These are phyloP conservation scores for Lactarius hatsudake DNA, from an alignment of 768 basidiomycete genomes.

Conservation along the genomic window DNA sequence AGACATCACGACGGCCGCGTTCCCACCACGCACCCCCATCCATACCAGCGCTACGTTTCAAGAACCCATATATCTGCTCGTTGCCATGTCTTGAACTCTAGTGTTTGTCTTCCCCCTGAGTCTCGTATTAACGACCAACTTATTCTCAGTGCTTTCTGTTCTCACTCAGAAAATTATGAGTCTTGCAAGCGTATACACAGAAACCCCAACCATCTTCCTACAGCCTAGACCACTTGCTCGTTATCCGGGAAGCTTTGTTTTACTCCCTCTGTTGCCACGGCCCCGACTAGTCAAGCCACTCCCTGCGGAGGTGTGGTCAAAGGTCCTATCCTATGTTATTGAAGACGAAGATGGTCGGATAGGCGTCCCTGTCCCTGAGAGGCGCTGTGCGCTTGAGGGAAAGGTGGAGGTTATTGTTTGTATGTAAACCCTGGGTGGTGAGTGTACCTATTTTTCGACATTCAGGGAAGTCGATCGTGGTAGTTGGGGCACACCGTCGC, in stretches of 20 bases:
- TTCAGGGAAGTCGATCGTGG: neutral
- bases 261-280: conserved; percentile 66
- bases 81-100: neutral
- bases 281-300: conserved; percentile 51
- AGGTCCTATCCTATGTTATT: conserved; percentile 48
- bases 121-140: neutral
- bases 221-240: conserved; percentile 66
- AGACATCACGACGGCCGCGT: neutral
- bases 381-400: conserved; percentile 15
- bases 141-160: neutral
- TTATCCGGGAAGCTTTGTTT: conserved; percentile 54
- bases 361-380: conserved; percentile 14
- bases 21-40: neutral
- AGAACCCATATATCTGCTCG: neutral
- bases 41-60: neutral
- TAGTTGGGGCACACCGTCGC: neutral
- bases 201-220: conserved; percentile 43
- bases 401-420: conserved; percentile 30
- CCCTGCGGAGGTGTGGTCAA: conserved; percentile 70
- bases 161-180: conserved; percentile 8
- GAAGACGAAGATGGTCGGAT: conserved; percentile 19
- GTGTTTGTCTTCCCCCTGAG: neutral
- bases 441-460: conserved; percentile 8
- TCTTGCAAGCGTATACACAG: conserved; percentile 11
- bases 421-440: conserved; percentile 27